Conservation (phyloP, 176 grass and related monocot genomes). For the Pontederia crassipes region DNA sequence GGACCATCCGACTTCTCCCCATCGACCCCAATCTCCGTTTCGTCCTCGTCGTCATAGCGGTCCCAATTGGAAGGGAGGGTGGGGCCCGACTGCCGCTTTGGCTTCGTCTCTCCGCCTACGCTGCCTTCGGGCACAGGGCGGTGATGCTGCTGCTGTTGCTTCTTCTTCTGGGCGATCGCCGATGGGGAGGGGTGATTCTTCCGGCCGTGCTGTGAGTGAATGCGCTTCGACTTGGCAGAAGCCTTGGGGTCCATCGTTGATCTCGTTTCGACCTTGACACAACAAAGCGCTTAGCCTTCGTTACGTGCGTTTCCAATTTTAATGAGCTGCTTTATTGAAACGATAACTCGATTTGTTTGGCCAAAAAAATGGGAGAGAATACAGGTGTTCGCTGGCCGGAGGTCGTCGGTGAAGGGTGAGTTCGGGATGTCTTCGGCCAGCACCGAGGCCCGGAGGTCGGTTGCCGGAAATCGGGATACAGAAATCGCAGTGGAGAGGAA, state of each 20-base stretch:
- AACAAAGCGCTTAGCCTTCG: too few relatives aligned
- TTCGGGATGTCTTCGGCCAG: too few relatives aligned
- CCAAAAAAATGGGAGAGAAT: too few relatives aligned
- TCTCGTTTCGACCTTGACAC: background rate
- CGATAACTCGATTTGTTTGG: too few relatives aligned
- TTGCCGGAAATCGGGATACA: too few relatives aligned
- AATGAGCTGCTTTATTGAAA: too few relatives aligned
- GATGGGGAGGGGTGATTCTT: conserved; percentile 50
- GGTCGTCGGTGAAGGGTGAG: too few relatives aligned
- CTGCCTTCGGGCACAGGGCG: conserved; percentile 5
- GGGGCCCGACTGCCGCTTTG: conserved; percentile 15
- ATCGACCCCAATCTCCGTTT: conserved; percentile 10
- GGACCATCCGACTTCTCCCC: conserved; percentile 7
- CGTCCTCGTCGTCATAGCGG: conserved; percentile 41
- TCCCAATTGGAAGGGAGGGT: conserved; percentile 77
- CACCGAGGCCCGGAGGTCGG: too few relatives aligned
- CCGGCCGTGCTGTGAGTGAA: conserved; percentile 64
- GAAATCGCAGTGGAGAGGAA: too few relatives aligned
- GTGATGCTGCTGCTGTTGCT: conserved; percentile 40
- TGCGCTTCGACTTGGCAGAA: conserved; percentile 74
- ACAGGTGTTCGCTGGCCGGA: too few relatives aligned
- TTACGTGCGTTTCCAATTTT: too few relatives aligned
- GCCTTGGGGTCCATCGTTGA: conserved; percentile 77
- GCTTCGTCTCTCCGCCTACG: background rate
- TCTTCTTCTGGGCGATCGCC: conserved; percentile 47